A percentile compares a stretch with the other conserved stretches of the same genome.
phyloP scores from a whole-genome alignment of 495 filamentous ascomycete species.

The Xylaria palmicola region DNA sequence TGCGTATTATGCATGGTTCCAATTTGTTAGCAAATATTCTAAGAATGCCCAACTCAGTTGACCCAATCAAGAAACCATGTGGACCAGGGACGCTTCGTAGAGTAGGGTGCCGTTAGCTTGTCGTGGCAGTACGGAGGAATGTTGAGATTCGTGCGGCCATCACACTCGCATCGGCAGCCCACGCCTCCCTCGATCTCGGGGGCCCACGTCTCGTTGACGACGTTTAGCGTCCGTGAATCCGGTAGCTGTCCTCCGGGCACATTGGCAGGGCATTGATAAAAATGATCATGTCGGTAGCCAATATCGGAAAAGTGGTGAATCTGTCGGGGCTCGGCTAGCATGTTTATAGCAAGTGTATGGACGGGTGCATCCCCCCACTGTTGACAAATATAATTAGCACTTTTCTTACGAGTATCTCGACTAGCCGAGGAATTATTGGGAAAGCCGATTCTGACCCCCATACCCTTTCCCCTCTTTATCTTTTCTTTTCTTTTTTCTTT shows the following conservation, averaged over 20 bases:
- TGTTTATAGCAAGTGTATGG: slow-evolving; percentile 49
- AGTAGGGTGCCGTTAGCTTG: slow-evolving; percentile 38
- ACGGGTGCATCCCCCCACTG: slow-evolving; percentile 58
- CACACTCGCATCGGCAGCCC: slow-evolving; percentile 47
- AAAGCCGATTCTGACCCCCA: too few species aligned
- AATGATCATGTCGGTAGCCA: slow-evolving; percentile 52
- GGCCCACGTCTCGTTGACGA: slow-evolving; percentile 22
- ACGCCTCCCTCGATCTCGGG: slow-evolving; percentile 39
- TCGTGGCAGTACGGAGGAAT: slow-evolving; percentile 34
- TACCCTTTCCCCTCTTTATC: too few species aligned
- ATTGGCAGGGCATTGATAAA: slow-evolving; percentile 47
- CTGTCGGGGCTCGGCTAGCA: slow-evolving; percentile 48
- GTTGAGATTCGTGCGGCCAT: slow-evolving; percentile 36
- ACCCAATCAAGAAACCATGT: slow-evolving; percentile 30
- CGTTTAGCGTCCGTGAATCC: slow-evolving; percentile 31
- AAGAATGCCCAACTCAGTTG: neutral
- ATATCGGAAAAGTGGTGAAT: slow-evolving; percentile 56
- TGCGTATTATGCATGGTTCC: neutral
- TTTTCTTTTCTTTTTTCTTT: too few species aligned
- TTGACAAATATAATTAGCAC: slow-evolving; percentile 5
- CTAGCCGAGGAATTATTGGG: neutral
- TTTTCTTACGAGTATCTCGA: neutral
- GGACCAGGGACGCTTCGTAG: slow-evolving; percentile 23
- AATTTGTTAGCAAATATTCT: neutral
- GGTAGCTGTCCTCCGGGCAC: slow-evolving; percentile 41